A percentile compares a stretch with the other conserved stretches of the same genome.
Conservation (phyloP, 495 filamentous ascomycete genomes). For the Durotheca rogersii region DNA sequence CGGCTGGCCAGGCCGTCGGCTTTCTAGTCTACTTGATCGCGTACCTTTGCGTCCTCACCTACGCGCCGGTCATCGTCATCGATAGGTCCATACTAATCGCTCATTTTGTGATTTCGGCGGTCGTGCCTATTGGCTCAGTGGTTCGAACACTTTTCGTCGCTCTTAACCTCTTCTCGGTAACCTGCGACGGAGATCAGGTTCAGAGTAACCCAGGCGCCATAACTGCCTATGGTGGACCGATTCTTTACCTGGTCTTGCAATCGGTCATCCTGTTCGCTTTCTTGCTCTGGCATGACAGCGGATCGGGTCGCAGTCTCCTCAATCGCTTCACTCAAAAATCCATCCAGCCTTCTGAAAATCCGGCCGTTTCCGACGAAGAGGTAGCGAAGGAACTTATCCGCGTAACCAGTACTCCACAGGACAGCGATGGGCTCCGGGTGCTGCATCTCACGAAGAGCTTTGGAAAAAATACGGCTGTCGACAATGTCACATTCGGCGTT, state of each 20-base stretch:
- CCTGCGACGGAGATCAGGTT: constrained; percentile 63
- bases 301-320: constrained; percentile 53
- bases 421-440: constrained; percentile 67
- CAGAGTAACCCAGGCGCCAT: constrained; percentile 69
- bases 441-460: constrained; percentile 77
- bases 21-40: constrained; percentile 79
- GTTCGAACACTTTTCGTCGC: constrained; percentile 68
- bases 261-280: constrained; percentile 59
- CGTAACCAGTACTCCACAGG: constrained; percentile 41
- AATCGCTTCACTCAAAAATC: constrained; percentile 41
- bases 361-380: constrained; percentile 46
- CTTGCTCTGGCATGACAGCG: constrained; percentile 70
- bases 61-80: constrained; percentile 59
- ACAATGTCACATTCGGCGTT: constrained; percentile 80
- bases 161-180: constrained; percentile 73
- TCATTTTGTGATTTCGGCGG: constrained; percentile 65
- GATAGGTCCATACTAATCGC: constrained; percentile 59
- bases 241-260: constrained; percentile 69
- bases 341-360: constrained; percentile 23
- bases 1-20: constrained; percentile 68
- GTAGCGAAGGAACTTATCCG: constrained; percentile 47
- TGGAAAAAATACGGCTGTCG: constrained; percentile 67
- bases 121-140: constrained; percentile 70
- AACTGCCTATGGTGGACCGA: constrained; percentile 69
- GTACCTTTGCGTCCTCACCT: constrained; percentile 68